Evolutionary conservation across 179 eudicot species (phyloP).

Genomic region (Silene coronaria): DNA sequence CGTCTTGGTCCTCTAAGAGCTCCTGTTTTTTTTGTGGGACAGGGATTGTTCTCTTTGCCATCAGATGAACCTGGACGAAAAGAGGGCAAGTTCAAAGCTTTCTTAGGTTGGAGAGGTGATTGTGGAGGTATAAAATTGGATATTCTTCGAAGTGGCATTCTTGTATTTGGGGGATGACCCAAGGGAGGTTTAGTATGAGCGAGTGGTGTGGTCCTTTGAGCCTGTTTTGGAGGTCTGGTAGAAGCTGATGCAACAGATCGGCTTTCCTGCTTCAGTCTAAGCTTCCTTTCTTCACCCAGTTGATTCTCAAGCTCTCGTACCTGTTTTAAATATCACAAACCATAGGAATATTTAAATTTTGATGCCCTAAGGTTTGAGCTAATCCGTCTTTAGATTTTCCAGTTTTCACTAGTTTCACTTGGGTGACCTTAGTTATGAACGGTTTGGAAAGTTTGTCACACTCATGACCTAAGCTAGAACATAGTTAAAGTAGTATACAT

Average conservation of each 20-base stretch:
- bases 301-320: conserved; percentile 79
- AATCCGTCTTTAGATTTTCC: no score
- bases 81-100: conserved; percentile 28
- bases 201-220: conserved; percentile 24
- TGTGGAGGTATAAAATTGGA: conserved; percentile 59
- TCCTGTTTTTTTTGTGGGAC: conserved; percentile 25
- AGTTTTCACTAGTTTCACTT: no score
- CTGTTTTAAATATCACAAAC: conserved; percentile 28
- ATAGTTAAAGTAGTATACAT: no score
- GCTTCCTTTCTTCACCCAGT: conserved; percentile 69
- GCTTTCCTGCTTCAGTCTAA: conserved; percentile 61
- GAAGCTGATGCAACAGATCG: conserved; percentile 51
- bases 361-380: no score
- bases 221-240: conserved; percentile 32
- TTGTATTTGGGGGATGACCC: conserved; percentile 54
- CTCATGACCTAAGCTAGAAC: no score
- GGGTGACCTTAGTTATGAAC: no score
- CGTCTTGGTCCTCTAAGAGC: conserved; percentile 48
- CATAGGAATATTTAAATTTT: not conserved
- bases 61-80: conserved; percentile 23
- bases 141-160: conserved; percentile 65
- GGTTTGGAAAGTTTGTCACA: no score
- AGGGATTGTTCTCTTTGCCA: conserved; percentile 51
- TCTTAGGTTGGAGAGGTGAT: conserved; percentile 35
- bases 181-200: conserved; percentile 59